Base-by-base conservation (phyloP, 2,329 filamentous ascomycete species). In the Orbilia javanica region DNA sequence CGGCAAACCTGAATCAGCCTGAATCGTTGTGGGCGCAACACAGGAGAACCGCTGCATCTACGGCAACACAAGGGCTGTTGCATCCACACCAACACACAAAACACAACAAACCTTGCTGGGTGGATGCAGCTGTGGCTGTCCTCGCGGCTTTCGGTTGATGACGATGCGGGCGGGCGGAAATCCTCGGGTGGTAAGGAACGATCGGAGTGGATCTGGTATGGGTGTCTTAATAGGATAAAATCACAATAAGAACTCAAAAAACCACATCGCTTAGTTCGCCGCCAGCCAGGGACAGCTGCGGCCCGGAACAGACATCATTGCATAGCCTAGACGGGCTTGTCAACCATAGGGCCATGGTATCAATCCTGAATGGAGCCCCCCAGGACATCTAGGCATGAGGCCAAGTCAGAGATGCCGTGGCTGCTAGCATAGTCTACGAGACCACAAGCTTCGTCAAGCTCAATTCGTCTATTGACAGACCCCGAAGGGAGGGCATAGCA, bases 141-240 rank as follows among this genome's bases (percentile, higher is more conserved):
- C 46, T 4, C 20, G 42, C 29, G 29, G 52, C 18, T 29, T 31
- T 57, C 52, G 52, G 29, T 36, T 57, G 52, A 6, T 18, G 52
- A 27, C 13, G 13, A 27, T 31, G 52, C 29, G 29, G 27, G 52
- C 52, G 52, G 52, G 52, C 52, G 52, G 52, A 18, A 55, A 31
- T 10, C n/a, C 22, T 18, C 29, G n/a, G 29, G 29, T 22, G 8
- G 4, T 31, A 53, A 31, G 25, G 13, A 44, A 20, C 42, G 42
- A 44, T 44, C 42, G 42, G 8, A n/a, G n/a, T 10, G 11, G 50
- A 53, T 53, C 46, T 25, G 46, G 22, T 6, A 3, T 29, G 11
- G 20, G 20, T 52, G n/a, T 27, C 22, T 53, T 20, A 15, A 53
- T 31, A 53, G 31, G 50, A 53, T 53, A 53, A 53, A 15, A 20